A percentile compares a stretch with the other conserved stretches of the same genome.
These are phyloP conservation scores for Neofusicoccum cordaticola DNA, from an alignment of 2,329 filamentous ascomycete genomes.

Conservation along the genomic window DNA sequence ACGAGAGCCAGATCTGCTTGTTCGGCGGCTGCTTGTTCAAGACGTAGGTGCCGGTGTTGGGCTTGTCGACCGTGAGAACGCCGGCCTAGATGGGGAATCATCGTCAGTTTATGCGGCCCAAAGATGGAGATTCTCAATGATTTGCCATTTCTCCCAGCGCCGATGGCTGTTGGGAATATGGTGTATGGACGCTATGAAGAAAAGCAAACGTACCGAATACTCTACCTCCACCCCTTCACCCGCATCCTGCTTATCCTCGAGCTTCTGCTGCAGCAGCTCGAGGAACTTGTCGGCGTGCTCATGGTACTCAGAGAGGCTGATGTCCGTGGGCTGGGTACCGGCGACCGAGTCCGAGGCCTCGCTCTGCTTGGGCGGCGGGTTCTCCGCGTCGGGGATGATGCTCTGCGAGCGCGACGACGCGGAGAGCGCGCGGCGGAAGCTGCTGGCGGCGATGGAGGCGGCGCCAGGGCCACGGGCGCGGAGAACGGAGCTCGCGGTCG, in stretches of 20 bases:
- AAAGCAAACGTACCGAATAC: constrained; percentile 65
- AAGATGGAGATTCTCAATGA: background rate
- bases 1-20: constrained; percentile 95
- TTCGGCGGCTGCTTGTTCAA: constrained; percentile 99
- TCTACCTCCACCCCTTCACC: constrained; percentile 81
- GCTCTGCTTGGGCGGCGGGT: constrained; percentile 36
- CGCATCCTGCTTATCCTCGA: constrained; percentile 74
- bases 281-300: constrained; percentile 74
- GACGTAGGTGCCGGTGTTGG: constrained; percentile 75
- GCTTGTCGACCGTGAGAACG: constrained; percentile 73
- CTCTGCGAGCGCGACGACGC: constrained; percentile 27
- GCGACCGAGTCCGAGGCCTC: constrained; percentile 34
- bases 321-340: constrained; percentile 55
- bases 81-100: constrained; percentile 60
- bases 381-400: constrained; percentile 46
- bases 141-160: too few species aligned
- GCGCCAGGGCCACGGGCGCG: background rate
- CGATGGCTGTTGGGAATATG: too few species aligned
- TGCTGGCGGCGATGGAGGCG: background rate
- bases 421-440: constrained; percentile 26
- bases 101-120: background rate
- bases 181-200: too few species aligned
- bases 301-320: constrained; percentile 72
- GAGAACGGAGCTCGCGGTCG: background rate
- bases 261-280: constrained; percentile 54